Conservation (phyloP, 129 eudicot species). For the Ambrosia artemisiifolia region DNA sequence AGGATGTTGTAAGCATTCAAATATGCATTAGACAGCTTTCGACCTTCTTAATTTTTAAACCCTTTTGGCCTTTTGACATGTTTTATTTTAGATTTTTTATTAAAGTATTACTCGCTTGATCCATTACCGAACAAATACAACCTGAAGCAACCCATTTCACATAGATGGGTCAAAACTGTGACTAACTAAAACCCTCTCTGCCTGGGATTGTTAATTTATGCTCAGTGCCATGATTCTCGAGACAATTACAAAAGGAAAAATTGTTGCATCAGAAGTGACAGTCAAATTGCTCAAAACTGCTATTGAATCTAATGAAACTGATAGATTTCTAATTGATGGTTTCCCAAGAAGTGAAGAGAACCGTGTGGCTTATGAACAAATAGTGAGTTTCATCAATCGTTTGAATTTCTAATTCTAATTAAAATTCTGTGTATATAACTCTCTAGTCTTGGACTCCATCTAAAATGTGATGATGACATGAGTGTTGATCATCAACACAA, state of each 20-base stretch:
- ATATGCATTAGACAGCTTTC: not conserved
- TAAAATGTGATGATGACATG: not conserved
- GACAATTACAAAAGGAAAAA: slow-evolving; percentile 74
- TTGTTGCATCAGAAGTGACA: slow-evolving; percentile 91
- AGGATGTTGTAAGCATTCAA: slow-evolving; percentile 4
- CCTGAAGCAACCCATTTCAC: not conserved
- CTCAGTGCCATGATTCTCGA: slow-evolving; percentile 75
- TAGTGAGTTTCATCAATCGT: slow-evolving; percentile 52
- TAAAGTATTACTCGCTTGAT: not conserved
- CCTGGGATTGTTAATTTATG: slow-evolving; percentile 11
- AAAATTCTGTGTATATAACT: not conserved
- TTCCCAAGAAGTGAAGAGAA: slow-evolving; percentile 94
- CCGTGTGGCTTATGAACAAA: slow-evolving; percentile 64
- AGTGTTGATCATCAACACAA: slow-evolving; percentile 2
- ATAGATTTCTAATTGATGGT: slow-evolving; percentile 82
- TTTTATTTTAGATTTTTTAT: not conserved
- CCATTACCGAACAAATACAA: not conserved
- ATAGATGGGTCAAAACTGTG: not conserved
- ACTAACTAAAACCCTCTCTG: not conserved
- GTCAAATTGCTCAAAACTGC: slow-evolving; percentile 63
- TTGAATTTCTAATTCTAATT: not conserved
- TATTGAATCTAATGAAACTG: slow-evolving; percentile 48
- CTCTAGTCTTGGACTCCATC: not conserved
- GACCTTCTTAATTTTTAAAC: not conserved
- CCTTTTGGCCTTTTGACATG: not conserved